These are phyloP conservation scores for Lophiostoma macrostomum DNA, from an alignment of 495 filamentous ascomycete genomes.

Conservation along the genomic window DNA sequence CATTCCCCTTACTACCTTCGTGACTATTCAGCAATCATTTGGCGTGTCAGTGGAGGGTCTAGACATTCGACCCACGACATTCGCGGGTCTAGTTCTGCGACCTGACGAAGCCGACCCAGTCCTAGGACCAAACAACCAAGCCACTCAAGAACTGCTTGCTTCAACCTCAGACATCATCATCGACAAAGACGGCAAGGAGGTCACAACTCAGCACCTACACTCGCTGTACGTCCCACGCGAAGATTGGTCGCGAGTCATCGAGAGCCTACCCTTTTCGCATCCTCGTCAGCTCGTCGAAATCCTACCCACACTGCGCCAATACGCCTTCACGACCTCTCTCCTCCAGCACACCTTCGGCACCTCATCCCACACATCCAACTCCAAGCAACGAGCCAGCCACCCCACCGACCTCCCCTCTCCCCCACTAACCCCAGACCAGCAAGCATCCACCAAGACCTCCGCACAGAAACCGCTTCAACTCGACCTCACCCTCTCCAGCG, in stretches of 20 bases:
- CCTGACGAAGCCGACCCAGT: slow-evolving; percentile 38
- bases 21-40: slow-evolving; percentile 59
- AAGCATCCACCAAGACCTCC: neutral
- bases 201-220: slow-evolving; percentile 58
- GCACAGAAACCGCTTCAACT: slow-evolving; percentile 9
- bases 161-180: too few relatives aligned
- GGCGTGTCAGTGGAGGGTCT: slow-evolving; percentile 54
- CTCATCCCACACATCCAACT: neutral
- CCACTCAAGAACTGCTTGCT: slow-evolving; percentile 41
- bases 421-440: neutral
- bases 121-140: slow-evolving; percentile 42
- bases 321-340: slow-evolving; percentile 37
- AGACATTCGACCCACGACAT: slow-evolving; percentile 56
- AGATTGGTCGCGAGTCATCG: slow-evolving; percentile 64
- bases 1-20: slow-evolving; percentile 63
- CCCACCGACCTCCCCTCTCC: neutral
- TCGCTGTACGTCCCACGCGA: slow-evolving; percentile 68
- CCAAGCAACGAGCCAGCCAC: neutral
- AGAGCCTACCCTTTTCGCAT: slow-evolving; percentile 77
- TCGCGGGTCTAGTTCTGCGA: slow-evolving; percentile 62
- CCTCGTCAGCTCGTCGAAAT: slow-evolving; percentile 78
- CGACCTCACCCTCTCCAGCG: slow-evolving; percentile 19
- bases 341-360: slow-evolving; percentile 27
- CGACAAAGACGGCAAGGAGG: slow-evolving; percentile 44
- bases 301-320: slow-evolving; percentile 53